phyloP scores from a whole-genome alignment of 441 rosid genomes.

The Brassica balearica region DNA sequence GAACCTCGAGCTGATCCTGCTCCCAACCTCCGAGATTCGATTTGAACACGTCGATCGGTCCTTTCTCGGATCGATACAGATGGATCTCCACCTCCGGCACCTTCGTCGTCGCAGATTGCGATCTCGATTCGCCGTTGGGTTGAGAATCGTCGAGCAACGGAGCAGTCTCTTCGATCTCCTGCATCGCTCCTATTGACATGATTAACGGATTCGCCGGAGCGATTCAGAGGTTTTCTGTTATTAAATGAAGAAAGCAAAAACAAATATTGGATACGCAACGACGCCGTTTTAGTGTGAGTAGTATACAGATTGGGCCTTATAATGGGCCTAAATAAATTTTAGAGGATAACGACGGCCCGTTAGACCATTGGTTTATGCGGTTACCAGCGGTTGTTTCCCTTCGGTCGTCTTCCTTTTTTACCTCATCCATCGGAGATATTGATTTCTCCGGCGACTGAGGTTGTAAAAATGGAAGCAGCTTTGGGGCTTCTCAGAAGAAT shows the following conservation, averaged over 20 bases:
- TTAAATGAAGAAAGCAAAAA: neutral
- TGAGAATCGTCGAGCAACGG: conserved; percentile 33
- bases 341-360: neutral
- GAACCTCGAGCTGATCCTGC: conserved; percentile 86
- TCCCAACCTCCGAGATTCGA: conserved; percentile 80
- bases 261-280: neutral
- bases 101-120: conserved; percentile 50
- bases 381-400: no score
- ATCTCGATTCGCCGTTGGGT: conserved; percentile 26
- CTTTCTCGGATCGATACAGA: conserved; percentile 69
- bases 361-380: no score
- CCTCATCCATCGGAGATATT: conserved; percentile 21
- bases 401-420: neutral
- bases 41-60: conserved; percentile 85
- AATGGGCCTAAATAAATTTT: neutral
- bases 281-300: neutral
- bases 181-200: conserved; percentile 41
- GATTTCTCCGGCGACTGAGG: conserved; percentile 29
- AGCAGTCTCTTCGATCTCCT: conserved; percentile 63
- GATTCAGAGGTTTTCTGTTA: neutral
- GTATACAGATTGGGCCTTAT: neutral
- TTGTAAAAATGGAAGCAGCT: conserved; percentile 76
- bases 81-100: conserved; percentile 85
- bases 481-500: conserved; percentile 90
- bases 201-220: conserved; percentile 22